A percentile compares a stretch with the other conserved stretches of the same genome.
Evolutionary conservation across 257 asterid genomes (phyloP).

Genomic region (Penstemon newberryi): DNA sequence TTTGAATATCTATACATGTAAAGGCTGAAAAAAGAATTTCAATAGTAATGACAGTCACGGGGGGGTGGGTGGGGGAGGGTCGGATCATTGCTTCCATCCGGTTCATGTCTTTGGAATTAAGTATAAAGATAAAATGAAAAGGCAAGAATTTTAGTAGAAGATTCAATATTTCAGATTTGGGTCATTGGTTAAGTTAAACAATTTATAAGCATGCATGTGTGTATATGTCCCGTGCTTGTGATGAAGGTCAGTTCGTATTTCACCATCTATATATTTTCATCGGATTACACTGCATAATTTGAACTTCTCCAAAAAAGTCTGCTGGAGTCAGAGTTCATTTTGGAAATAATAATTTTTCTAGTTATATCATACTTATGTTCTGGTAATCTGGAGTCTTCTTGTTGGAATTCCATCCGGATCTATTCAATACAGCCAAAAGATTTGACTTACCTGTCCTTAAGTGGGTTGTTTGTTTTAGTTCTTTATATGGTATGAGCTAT

Average conservation of each 20-base stretch:
- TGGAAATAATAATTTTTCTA: neutral
- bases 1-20: too few species aligned
- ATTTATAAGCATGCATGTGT: neutral
- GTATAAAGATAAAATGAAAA: too few species aligned
- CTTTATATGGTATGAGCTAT: slow-evolving; percentile 3
- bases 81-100: too few species aligned
- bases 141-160: too few species aligned
- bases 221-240: neutral
- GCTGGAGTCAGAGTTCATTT: slow-evolving; percentile 3
- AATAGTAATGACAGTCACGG: too few species aligned
- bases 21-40: too few species aligned
- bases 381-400: neutral
- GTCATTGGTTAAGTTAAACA: neutral
- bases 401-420: neutral
- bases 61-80: too few species aligned
- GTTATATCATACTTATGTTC: slow-evolving; percentile 9
- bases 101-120: too few species aligned
- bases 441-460: neutral
- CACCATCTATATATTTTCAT: neutral
- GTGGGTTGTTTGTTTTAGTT: neutral
- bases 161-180: too few species aligned
- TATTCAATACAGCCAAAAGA: neutral
- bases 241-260: neutral
- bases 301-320: slow-evolving; percentile 4
- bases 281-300: neutral